phyloP scores from a whole-genome alignment of 495 filamentous ascomycete species.

The Talaromyces nanjingensis region DNA sequence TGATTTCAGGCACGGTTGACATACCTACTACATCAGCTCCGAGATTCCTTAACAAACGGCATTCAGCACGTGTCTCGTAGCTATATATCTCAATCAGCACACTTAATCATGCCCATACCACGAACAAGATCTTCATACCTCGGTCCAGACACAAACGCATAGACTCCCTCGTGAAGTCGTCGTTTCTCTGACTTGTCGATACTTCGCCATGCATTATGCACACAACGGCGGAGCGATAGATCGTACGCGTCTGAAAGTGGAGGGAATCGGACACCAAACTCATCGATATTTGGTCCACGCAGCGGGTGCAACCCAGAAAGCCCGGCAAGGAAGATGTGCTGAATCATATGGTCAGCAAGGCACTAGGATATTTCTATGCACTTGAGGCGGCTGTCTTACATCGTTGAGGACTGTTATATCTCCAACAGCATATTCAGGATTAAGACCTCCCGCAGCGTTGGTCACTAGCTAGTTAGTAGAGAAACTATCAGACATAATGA shows the following conservation, averaged over 20 bases:
- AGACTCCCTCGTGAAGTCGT: conserved; percentile 64
- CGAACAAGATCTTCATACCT: conserved; percentile 30
- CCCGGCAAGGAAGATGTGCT: conserved; percentile 72
- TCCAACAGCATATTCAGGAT: conserved; percentile 60
- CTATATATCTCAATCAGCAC: conserved; percentile 25
- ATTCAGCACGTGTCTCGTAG: conserved; percentile 73
- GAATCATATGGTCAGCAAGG: conserved; percentile 19
- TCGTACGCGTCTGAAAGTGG: conserved; percentile 73
- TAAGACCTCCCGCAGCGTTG: conserved; percentile 71
- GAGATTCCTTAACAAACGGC: conserved; percentile 58
- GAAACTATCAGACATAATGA: conserved; percentile 4
- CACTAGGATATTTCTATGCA: conserved; percentile 3
- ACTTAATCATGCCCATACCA: not conserved
- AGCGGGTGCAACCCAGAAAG: conserved; percentile 62
- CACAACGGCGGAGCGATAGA: conserved; percentile 52
- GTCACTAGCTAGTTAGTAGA: conserved; percentile 44
- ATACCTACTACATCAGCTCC: conserved; percentile 73
- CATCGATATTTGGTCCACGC: conserved; percentile 61
- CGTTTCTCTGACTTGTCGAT: conserved; percentile 33
- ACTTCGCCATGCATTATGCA: conserved; percentile 55
- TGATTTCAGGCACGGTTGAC: conserved; percentile 73
- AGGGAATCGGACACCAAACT: conserved; percentile 65
- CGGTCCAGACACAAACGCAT: conserved; percentile 68
- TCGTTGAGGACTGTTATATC: conserved; percentile 70
- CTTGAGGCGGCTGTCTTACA: conserved; percentile 29